Conservation (phyloP, 441 rosid genomes). For the Jatropha podagrica region DNA sequence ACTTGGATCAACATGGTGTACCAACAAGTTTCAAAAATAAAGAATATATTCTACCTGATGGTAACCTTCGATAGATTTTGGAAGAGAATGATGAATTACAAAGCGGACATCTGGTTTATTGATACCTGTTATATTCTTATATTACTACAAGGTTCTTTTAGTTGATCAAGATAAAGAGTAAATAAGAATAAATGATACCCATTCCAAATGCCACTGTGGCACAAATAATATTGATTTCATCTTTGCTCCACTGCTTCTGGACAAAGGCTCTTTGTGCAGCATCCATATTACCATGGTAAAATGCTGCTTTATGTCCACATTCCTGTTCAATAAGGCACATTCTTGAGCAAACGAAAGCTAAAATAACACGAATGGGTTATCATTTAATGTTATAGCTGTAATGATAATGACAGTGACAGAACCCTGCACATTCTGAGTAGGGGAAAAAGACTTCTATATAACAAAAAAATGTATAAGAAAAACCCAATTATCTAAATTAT, state of each 20-base stretch:
- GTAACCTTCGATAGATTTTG: constrained; percentile 97
- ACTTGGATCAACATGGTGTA: neutral
- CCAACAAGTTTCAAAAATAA: neutral
- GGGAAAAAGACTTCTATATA: neutral
- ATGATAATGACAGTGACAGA: neutral
- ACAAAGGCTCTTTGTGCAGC: constrained; percentile 65
- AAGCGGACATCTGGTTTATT: constrained; percentile 98
- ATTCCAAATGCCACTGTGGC: constrained; percentile 99
- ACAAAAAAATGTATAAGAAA: neutral
- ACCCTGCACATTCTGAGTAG: neutral
- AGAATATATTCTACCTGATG: constrained; percentile 64
- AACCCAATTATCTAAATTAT: neutral
- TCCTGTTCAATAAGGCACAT: constrained; percentile 46
- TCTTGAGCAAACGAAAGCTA: constrained; percentile 22
- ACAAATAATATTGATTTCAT: constrained; percentile 93
- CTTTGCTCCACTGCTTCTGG: constrained; percentile 99
- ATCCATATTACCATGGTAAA: constrained; percentile 96
- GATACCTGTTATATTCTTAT: constrained; percentile 57
- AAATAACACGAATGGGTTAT: neutral
- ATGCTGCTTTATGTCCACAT: constrained; percentile 93
- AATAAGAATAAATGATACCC: constrained; percentile 55
- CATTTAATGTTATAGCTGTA: neutral
- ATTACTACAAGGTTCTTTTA: constrained; percentile 26
- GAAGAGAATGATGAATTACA: constrained; percentile 97
- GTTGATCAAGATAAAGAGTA: constrained; percentile 21